Base-by-base conservation (phyloP, 139 green algal species). In the Chlorella sp. region DNA sequence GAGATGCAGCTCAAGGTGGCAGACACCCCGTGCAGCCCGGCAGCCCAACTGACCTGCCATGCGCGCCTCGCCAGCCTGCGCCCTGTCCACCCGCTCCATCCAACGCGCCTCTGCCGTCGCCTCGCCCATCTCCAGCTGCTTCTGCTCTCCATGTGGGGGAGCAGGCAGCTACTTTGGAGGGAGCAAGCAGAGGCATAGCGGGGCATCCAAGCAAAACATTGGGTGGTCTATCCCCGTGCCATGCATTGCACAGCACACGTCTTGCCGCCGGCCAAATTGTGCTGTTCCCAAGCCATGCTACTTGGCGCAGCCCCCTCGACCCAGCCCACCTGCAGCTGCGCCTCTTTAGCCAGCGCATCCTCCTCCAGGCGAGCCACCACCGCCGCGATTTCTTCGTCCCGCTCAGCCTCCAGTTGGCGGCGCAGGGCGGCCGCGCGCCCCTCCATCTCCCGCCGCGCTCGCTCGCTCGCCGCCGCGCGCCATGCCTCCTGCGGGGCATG, bases 391-490 rank as follows among this genome's bases (percentile, higher is more conserved):
- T 88, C 78, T 22, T 73, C 73, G 34, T 88, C 83, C 0, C 87
- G 79, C 51, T 90, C 72, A 0, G 43, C 56, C 2, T 30, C 65
- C 64, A 90, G 78, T 24, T 82, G 65, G 28, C 65, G 74, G 8
- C 80, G 78, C 79, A 90, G 41, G 60, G 51, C 84, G 13, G 65
- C 73, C 73, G 87, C 87, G 1, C 86, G 86, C 28, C 22, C 32
- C 48, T 82, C 76, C 67, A 91, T 65, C 85, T 90, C 89, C 26
- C 80, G 76, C 54, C 65, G 60, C 22, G 87, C 87, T 17, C 86
- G 84, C 76, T 90, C 86, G 40, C 84, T 83, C 28, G 90, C 65
- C 24, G 85, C 85, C 32, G 80, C 73, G 22, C 89, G 84, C 86
- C 86, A 92, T 20, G 80, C 84, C 77, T 86, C 89, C 84, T 88